Base-by-base conservation (phyloP, 148 eudicot genomes). In the Amaranthus palmeri region DNA sequence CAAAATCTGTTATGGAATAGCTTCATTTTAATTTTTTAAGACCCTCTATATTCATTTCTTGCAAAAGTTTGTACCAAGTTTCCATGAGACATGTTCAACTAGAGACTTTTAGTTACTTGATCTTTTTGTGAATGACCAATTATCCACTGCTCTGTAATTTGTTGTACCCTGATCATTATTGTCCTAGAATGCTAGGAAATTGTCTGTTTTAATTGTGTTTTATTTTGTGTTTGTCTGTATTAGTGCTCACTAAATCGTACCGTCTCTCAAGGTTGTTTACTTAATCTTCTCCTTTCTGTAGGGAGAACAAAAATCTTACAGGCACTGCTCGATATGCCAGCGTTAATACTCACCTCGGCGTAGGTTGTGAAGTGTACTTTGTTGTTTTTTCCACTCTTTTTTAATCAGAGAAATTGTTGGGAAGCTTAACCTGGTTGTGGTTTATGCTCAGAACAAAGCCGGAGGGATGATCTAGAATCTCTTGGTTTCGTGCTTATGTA, bases 261-360 rank as follows among this genome's bases (percentile, higher is more conserved):
- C 5, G 41, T 46, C 47, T 60, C 25, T 42, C 61, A 11, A 60
- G 44, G 10, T 7, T 47, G 46, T 55, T 76, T 11, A 56, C 52
- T 57, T 54, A 11, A 54, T 73, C 51, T 11, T 69, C 18, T 11
- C 8, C 57, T 69, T 14, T 57, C 18, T 68, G 36, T 61, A 83
- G 83, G 70, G 87, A 84, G 74, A 84, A 84, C 72, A 82, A 84
- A 79, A 84, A 81, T 63, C 88, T 85, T 52, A 85, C 86, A 4
- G 86, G 88, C 68, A 85, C 88, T 41, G 88, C 88, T 51, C 86
- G 88, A 36, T 85, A 85, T 71, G 88, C 88, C 46, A 85, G 88
- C 68, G 84, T 83, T 57, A 85, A 83, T 68, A 85, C 88, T 72
- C 88, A 85, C 76, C 86, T 83, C 67, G 88, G 88, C 51, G 78